Conservation (phyloP, 768 basidiomycete species). For the Suillus alpinus region DNA sequence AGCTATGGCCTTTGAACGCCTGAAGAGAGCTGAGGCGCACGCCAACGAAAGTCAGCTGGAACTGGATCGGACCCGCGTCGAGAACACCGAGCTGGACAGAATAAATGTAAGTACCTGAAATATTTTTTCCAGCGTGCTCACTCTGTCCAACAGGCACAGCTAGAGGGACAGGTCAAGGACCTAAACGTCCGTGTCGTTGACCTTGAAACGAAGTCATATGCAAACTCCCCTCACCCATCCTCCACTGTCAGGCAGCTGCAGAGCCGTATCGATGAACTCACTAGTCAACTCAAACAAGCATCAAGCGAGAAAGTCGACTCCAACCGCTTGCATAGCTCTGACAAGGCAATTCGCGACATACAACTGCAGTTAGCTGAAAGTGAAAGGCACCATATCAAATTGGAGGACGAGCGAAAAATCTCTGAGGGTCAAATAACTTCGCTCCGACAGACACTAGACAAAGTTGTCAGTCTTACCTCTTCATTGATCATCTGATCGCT, state of each 20-base stretch:
- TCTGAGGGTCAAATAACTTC: conserved; percentile 57
- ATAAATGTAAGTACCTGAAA: conserved; percentile 53
- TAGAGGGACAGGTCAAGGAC: conserved; percentile 86
- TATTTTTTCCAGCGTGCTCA: not conserved
- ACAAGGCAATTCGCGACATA: conserved; percentile 50
- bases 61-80: conserved; percentile 71
- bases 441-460: conserved; percentile 60
- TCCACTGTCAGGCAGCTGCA: conserved; percentile 60
- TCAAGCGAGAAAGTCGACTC: conserved; percentile 39
- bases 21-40: conserved; percentile 78
- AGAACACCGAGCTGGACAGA: conserved; percentile 79
- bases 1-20: conserved; percentile 65
- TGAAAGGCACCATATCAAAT: conserved; percentile 55
- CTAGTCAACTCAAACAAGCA: conserved; percentile 40
- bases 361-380: conserved; percentile 55
- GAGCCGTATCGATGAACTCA: conserved; percentile 70
- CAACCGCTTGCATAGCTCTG: conserved; percentile 37
- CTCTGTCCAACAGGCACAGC: conserved; percentile 51
- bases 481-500: not conserved
- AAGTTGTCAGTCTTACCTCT: conserved; percentile 45
- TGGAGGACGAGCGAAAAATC: conserved; percentile 64
- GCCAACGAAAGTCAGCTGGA: conserved; percentile 76
- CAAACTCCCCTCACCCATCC: conserved; percentile 58
- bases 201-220: conserved; percentile 74
- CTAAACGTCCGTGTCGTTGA: conserved; percentile 80